These are phyloP conservation scores for Candida vaughaniae DNA, from an alignment of 805 yeast species.

Conservation along the genomic window DNA sequence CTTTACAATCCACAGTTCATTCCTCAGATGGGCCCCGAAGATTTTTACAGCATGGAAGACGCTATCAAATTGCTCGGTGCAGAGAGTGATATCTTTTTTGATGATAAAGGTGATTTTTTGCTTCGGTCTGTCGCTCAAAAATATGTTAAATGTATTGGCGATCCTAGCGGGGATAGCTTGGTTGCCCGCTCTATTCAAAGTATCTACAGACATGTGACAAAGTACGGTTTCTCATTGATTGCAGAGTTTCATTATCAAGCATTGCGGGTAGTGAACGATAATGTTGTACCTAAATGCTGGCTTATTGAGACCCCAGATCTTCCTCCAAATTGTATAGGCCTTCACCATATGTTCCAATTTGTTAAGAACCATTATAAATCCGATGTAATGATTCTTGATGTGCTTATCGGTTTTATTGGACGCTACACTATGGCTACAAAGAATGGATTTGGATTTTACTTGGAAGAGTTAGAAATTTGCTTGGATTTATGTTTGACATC, in stretches of 20 bases:
- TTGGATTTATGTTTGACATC: background rate
- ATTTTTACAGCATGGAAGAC: too few species aligned
- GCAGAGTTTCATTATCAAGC: background rate
- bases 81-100: too few species aligned
- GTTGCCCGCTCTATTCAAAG: background rate
- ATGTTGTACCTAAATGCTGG: conserved; percentile 1
- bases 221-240: background rate
- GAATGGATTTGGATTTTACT: background rate
- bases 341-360: background rate
- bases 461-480: conserved; percentile 2
- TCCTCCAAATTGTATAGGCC: background rate
- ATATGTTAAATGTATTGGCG: background rate
- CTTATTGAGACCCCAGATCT: background rate
- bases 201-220: background rate
- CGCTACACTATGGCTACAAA: background rate
- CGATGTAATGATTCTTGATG: conserved; percentile 1
- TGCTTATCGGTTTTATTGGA: background rate
- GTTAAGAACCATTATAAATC: background rate
- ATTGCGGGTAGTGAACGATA: background rate
- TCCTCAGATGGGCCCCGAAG: too few species aligned
- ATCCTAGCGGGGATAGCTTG: background rate
- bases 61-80: too few species aligned
- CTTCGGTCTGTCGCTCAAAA: background rate
- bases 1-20: too few species aligned
- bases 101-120: background rate